These are phyloP conservation scores for Prillingera fragicola DNA, from an alignment of 1,284 basidiomycete genomes.

Conservation along the genomic window DNA sequence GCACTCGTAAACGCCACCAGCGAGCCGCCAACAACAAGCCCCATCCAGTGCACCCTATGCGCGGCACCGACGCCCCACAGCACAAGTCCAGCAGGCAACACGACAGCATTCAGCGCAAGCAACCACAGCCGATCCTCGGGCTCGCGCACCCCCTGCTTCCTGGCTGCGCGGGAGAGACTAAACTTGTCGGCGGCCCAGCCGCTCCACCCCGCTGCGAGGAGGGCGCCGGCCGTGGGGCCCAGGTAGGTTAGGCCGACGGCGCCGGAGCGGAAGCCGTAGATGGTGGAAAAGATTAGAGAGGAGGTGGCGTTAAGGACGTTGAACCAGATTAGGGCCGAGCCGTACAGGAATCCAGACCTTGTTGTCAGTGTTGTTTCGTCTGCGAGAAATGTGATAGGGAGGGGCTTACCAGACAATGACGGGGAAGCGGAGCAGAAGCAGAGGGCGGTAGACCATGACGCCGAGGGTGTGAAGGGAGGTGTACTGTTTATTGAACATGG, in stretches of 20 bases:
- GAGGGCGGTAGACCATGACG: conserved; percentile 17
- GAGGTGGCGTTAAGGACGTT: conserved; percentile 26
- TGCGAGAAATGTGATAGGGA: background rate
- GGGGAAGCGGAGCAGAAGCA: conserved; percentile 18
- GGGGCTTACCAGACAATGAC: conserved; percentile 17
- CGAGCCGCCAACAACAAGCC: conserved; percentile 20
- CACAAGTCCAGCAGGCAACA: conserved; percentile 24
- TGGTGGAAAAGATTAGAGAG: conserved; percentile 9
- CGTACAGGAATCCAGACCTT: conserved; percentile 20
- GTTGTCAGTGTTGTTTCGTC: background rate
- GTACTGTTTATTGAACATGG: conserved; percentile 12
- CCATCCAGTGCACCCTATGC: conserved; percentile 23
- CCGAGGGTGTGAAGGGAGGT: conserved; percentile 6
- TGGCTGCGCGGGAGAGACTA: conserved; percentile 11
- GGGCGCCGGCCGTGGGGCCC: conserved; percentile 23
- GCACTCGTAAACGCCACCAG: conserved; percentile 20
- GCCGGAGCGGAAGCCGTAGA: conserved; percentile 16
- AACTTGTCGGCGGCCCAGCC: conserved; percentile 23
- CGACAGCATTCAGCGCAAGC: conserved; percentile 15
- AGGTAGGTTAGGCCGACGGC: conserved; percentile 26
- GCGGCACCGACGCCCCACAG: conserved; percentile 30
- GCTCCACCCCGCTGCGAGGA: conserved; percentile 10
- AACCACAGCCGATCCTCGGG: conserved; percentile 31
- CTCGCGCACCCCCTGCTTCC: conserved; percentile 24
- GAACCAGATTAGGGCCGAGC: conserved; percentile 23